phyloP scores from a whole-genome alignment of 2,329 filamentous ascomycete species.

The Bipolaris gigantea region DNA sequence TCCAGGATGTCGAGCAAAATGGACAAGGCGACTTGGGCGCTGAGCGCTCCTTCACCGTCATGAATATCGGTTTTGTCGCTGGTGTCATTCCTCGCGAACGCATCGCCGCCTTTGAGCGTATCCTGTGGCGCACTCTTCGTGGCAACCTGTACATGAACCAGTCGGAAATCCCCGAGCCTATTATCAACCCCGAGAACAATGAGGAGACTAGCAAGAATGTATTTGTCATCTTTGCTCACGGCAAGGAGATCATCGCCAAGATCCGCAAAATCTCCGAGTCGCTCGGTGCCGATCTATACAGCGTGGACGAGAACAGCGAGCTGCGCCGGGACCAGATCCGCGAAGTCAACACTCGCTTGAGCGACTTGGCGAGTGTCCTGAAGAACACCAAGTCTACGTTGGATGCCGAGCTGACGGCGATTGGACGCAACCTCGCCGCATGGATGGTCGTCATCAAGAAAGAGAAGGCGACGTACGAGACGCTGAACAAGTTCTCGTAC shows the following conservation, averaged over 20 bases:
- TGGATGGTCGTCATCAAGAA: conserved; percentile 99
- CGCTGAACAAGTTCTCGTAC: conserved; percentile 94
- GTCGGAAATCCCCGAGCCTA: conserved; percentile 91
- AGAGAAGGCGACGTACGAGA: conserved; percentile 96
- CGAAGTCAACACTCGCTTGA: conserved; percentile 91
- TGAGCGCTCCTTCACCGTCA: conserved; percentile 87
- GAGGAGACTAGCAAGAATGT: conserved; percentile 95
- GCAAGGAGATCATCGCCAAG: conserved; percentile 97
- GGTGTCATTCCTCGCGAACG: conserved; percentile 93
- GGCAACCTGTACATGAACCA: conserved; percentile 99
- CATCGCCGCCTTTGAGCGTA: conserved; percentile 93
- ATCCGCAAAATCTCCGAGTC: conserved; percentile 99
- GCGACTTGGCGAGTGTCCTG: conserved; percentile 88
- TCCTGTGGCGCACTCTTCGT: conserved; percentile 93
- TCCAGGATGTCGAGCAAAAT: conserved; percentile 90
- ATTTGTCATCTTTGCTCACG: conserved; percentile 98
- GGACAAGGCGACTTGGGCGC: conserved; percentile 65
- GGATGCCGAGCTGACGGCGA: conserved; percentile 89
- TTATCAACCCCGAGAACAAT: conserved; percentile 89
- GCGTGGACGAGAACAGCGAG: conserved; percentile 96
- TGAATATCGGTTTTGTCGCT: conserved; percentile 98
- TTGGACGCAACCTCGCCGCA: conserved; percentile 85
- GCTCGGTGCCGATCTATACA: conserved; percentile 92
- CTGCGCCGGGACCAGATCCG: conserved; percentile 93
- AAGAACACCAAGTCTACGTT: conserved; percentile 94